Evolutionary conservation across 192 early-diverging fungal species (phyloP), one percentile per base, ranked within the genome.

Genomic region (Coemansia sp.): DNA sequence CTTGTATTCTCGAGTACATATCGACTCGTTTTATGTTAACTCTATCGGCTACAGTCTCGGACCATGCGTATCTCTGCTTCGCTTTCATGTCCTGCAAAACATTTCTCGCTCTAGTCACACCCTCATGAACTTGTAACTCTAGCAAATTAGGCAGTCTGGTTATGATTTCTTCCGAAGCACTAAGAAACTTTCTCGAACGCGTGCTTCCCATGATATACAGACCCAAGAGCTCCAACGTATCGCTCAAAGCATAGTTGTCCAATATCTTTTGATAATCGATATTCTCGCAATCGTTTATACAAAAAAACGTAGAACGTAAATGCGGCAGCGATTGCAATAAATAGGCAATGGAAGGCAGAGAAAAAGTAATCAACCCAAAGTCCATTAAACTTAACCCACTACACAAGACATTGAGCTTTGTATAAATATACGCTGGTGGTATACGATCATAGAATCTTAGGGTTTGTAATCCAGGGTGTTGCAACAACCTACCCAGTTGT

Each of bases 381-480:
- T 61, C 54, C 49, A 68, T 24, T n/a, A 35, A 48, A 32, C 26
- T 14, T 0, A 68, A 19, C 9, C 37, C 3, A 19, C 24, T 11
- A 19, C 66, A 61, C 10, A 9, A 4, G 4, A 61, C 34, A 3
- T 40, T 17, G 3, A 51, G 25, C 4, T 17, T 10, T 1, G 19
- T 25, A 11, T 23, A 10, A 14, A 44, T 3, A 14, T 28, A n/a
- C 29, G 44, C 23, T 2, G 66, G 28, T 0, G 58, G 66, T 7
- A 68, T 8, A 11, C 53, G 54, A 54, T 68, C 66, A 27, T 57
- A 29, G 29, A 49, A 53, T 17, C 26, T 14, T 22, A 68, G 17
- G 11, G 23, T 46, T 8, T 20, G 33, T 0, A 69, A 37, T 7
- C 13, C 48, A 0, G 36, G 49, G 19, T 44, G 22, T 18, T 13